phyloP scores from a whole-genome alignment of 2,329 filamentous ascomycete species.

The Trichoderma hamatum region DNA sequence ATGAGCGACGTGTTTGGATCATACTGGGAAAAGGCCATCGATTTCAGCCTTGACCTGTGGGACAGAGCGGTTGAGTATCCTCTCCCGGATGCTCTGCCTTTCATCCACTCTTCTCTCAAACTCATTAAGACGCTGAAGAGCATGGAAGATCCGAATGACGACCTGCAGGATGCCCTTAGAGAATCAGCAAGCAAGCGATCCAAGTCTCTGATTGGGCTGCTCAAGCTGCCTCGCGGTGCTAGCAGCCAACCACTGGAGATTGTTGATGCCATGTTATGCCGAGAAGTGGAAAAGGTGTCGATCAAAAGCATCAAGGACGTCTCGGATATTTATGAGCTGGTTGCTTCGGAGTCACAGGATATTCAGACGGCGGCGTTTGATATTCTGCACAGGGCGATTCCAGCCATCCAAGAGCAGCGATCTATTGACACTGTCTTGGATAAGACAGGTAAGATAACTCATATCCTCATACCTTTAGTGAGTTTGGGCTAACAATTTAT shows the following conservation, averaged over 20 bases:
- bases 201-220: slow-evolving; percentile 62
- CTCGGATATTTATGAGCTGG: slow-evolving; percentile 71
- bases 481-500: background rate
- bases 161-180: slow-evolving; percentile 74
- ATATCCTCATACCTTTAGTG: accelerated
- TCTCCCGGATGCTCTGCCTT: slow-evolving; percentile 57
- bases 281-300: slow-evolving; percentile 67
- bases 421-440: slow-evolving; percentile 77
- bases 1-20: slow-evolving; percentile 84
- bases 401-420: slow-evolving; percentile 75
- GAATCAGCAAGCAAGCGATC: slow-evolving; percentile 61
- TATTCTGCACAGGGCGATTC: slow-evolving; percentile 79
- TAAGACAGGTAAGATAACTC: slow-evolving; percentile 55
- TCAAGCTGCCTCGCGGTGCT: slow-evolving; percentile 55
- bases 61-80: slow-evolving; percentile 47
- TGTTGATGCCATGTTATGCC: slow-evolving; percentile 73
- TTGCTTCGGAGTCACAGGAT: slow-evolving; percentile 73
- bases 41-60: slow-evolving; percentile 63
- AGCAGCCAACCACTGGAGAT: slow-evolving; percentile 70
- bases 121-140: slow-evolving; percentile 66
- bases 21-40: slow-evolving; percentile 74
- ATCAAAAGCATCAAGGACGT: slow-evolving; percentile 64
- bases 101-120: slow-evolving; percentile 72
- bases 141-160: slow-evolving; percentile 78
- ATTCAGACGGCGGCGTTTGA: slow-evolving; percentile 82